Base-by-base conservation (phyloP, 257 asterid species). In the Penstemon eatonii region DNA sequence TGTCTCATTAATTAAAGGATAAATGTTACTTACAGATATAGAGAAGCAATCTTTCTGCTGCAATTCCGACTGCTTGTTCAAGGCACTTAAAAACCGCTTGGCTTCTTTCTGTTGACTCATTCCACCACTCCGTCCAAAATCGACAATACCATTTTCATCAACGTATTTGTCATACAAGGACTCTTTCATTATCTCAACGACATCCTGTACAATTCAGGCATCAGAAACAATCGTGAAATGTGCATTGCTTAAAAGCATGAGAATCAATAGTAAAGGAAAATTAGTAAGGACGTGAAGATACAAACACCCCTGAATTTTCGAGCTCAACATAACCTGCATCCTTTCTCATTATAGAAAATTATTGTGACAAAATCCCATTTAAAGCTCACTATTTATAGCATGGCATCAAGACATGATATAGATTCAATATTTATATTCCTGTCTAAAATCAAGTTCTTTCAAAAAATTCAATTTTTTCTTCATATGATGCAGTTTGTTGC, bases 81-180 rank as follows among this genome's bases (percentile, higher is more conserved):
- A 76, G 61, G 96, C 97, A 78, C 92, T 83, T 78, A 93, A 63
- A 76, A 93, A 87, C 42, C 95, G 87, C 64, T 93, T 93, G 63
- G 95, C 96, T 84, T 93, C 97, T 82, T 93, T 93, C 82, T 93
- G 97, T 73, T 90, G 95, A 76, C 97, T 93, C 97, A 93, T 93
- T 67, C 98, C 97, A 74, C 98, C 96, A 71, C 97, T 93, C 42
- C 97, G 86, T 56, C 94, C 96, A 76, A 90, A 93, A 88, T 90
- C 98, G 68, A 93, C 96, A 70, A 77, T 75, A 51, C 97, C 98
- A 67, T 93, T 90, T 73, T 93, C 98, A 54, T 93, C 96, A 49
- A 88, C 96, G 51, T 84, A 93, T 80, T 93, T 93, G 68, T 93
- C 98, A n/a, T 93, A 90, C 76, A 93, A 75, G 4, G 97, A 93